These are phyloP conservation scores for Wickerhamiella kazuoi DNA, from an alignment of 805 yeast species.

Conservation along the genomic window DNA sequence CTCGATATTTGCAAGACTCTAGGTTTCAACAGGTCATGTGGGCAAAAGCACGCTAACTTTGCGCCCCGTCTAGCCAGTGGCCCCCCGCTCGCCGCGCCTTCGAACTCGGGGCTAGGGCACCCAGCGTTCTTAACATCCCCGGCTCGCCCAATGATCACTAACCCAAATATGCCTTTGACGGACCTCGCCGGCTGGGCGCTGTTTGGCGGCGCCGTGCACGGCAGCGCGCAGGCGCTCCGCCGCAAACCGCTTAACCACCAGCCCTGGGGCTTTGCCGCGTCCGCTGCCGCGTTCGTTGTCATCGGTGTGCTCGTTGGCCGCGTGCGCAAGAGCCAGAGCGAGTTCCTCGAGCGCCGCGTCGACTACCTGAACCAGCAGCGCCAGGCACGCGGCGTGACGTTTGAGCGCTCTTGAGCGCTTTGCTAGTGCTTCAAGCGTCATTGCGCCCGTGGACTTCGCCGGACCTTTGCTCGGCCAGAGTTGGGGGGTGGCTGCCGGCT, in stretches of 20 bases:
- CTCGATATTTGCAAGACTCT: too few relatives aligned
- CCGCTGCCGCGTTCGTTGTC: constrained; percentile 20
- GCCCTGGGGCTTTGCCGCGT: constrained; percentile 19
- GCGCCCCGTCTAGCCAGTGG: too few relatives aligned
- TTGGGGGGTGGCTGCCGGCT: too few relatives aligned
- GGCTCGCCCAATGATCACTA: not conserved
- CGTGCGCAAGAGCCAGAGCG: constrained; percentile 17
- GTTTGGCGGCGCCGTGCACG: constrained; percentile 14
- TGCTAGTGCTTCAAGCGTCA: too few relatives aligned
- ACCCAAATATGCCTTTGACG: constrained; percentile 8
- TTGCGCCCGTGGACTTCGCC: too few relatives aligned
- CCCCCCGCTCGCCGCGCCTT: not conserved
- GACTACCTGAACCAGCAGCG: constrained; percentile 15
- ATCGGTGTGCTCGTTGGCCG: constrained; percentile 18
- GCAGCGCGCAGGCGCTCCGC: constrained; percentile 20
- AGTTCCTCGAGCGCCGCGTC: constrained; percentile 17
- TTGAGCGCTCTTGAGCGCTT: constrained; percentile 9
- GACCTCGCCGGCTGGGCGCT: constrained; percentile 17
- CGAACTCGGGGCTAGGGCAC: not conserved
- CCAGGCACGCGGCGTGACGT: constrained; percentile 17
- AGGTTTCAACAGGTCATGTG: too few relatives aligned
- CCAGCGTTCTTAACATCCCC: too few relatives aligned
- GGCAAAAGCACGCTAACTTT: too few relatives aligned
- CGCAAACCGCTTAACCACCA: constrained; percentile 21
- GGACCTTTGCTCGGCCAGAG: too few relatives aligned